These are phyloP conservation scores for Taphrina wiesneri DNA, from an alignment of 1,139 yeast genomes.

Conservation along the genomic window DNA sequence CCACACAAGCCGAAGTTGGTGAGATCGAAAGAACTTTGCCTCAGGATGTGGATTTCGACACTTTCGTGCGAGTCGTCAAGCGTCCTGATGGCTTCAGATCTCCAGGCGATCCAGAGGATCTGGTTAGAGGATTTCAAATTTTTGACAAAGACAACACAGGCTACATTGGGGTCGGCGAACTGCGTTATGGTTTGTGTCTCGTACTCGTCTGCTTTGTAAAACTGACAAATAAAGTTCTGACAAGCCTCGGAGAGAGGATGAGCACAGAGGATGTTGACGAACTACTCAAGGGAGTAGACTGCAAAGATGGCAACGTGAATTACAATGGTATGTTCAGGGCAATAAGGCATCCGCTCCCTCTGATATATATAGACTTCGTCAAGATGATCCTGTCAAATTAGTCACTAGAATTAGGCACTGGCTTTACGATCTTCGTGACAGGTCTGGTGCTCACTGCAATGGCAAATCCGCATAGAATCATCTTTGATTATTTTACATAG, in stretches of 20 bases:
- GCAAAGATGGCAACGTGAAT: constrained; percentile 91
- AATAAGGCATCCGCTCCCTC: background rate
- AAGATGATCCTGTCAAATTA: constrained; percentile 88
- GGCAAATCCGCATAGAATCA: too few species aligned
- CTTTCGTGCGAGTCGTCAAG: constrained; percentile 73
- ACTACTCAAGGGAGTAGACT: constrained; percentile 89
- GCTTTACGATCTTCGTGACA: too few species aligned
- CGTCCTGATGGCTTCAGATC: constrained; percentile 90
- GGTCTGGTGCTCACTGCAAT: too few species aligned
- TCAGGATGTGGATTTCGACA: constrained; percentile 63
- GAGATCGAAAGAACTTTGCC: constrained; percentile 53
- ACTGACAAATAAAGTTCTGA: constrained; percentile 52
- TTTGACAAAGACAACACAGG: constrained; percentile 96
- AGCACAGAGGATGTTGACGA: constrained; percentile 92
- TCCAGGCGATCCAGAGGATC: constrained; percentile 92
- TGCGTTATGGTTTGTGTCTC: constrained; percentile 60
- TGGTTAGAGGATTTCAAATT: constrained; percentile 95
- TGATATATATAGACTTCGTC: constrained; percentile 60
- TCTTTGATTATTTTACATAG: too few species aligned
- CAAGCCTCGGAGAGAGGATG: constrained; percentile 90
- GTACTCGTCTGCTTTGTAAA: background rate
- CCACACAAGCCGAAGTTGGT: constrained; percentile 84
- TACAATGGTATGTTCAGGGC: constrained; percentile 57
- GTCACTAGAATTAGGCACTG: background rate
- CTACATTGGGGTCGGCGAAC: constrained; percentile 93